phyloP scores from a whole-genome alignment of 371 early-diverging fungal genomes.

The Cokeromyces recurvatus region DNA sequence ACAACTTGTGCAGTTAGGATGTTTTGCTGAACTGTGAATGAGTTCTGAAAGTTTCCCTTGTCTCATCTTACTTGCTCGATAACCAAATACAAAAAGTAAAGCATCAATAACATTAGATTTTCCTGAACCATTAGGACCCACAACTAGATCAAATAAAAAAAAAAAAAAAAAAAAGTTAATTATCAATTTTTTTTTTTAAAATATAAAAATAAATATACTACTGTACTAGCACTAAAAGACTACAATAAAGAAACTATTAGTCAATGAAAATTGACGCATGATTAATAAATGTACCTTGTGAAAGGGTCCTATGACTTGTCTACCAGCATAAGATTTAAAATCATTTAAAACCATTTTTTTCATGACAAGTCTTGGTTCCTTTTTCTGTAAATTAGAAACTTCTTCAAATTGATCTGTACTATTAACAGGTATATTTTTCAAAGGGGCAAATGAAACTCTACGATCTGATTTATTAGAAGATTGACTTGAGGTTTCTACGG shows the following conservation, averaged over 20 bases:
- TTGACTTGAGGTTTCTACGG: background rate
- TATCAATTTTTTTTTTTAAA: background rate
- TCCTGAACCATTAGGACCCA: constrained; percentile 99
- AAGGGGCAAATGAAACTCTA: background rate
- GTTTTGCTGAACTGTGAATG: constrained; percentile 90
- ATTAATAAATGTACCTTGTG: constrained; percentile 93
- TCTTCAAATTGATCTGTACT: background rate
- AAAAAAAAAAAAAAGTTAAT: background rate
- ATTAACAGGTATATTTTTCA: background rate
- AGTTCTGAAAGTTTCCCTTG: constrained; percentile 96
- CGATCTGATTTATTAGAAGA: background rate
- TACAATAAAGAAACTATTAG: too few species aligned
- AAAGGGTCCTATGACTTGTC: constrained; percentile 95
- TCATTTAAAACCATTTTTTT: constrained; percentile 88
- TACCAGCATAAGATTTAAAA: constrained; percentile 96
- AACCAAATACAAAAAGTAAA: constrained; percentile 99
- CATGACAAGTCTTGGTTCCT: constrained; percentile 75
- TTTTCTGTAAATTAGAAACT: constrained; percentile 1
- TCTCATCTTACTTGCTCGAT: constrained; percentile 98
- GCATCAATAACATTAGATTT: constrained; percentile 99
- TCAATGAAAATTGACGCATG: too few species aligned
- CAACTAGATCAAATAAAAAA: constrained; percentile 43
- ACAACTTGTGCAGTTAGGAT: constrained; percentile 68
- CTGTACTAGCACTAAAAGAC: constrained; percentile 53
- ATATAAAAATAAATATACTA: too few species aligned